phyloP scores from a whole-genome alignment of 192 early-diverging fungal species.

The Backusella tarrabulga region DNA sequence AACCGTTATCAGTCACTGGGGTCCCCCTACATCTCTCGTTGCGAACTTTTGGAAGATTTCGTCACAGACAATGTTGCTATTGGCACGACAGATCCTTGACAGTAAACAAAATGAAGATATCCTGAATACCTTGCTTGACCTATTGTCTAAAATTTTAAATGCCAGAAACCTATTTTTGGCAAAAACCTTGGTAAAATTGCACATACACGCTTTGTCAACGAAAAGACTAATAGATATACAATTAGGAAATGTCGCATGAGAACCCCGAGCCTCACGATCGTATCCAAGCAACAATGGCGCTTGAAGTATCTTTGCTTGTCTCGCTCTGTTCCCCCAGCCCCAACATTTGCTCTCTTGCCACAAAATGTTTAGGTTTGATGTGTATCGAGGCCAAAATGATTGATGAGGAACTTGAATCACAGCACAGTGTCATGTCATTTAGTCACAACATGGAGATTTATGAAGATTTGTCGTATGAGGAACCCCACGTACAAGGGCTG shows the following conservation, averaged over 20 bases:
- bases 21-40: slow-evolving; percentile 59
- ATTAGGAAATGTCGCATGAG: slow-evolving; percentile 38
- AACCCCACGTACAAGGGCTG: slow-evolving; percentile 34
- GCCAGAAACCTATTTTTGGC: slow-evolving; percentile 51
- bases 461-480: slow-evolving; percentile 62
- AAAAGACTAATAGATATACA: neutral
- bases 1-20: slow-evolving; percentile 73
- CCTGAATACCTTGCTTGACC: slow-evolving; percentile 56
- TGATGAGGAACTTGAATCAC: slow-evolving; percentile 34
- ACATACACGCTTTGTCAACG: neutral
- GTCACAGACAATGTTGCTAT: slow-evolving; percentile 36
- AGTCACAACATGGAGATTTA: slow-evolving; percentile 46
- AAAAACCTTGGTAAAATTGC: slow-evolving; percentile 34
- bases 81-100: slow-evolving; percentile 70
- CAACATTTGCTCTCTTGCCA: slow-evolving; percentile 51
- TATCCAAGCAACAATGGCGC: slow-evolving; percentile 53
- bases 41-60: slow-evolving; percentile 70
- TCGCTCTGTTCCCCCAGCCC: slow-evolving; percentile 65
- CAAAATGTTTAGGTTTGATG: slow-evolving; percentile 62
- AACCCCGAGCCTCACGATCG: slow-evolving; percentile 54
- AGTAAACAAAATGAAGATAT: slow-evolving; percentile 56
- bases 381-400: slow-evolving; percentile 65
- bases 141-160: slow-evolving; percentile 62
- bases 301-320: slow-evolving; percentile 71
- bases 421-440: neutral